Conservation (phyloP, 2,329 filamentous ascomycete species). For the Calonectria multiphialidica region DNA sequence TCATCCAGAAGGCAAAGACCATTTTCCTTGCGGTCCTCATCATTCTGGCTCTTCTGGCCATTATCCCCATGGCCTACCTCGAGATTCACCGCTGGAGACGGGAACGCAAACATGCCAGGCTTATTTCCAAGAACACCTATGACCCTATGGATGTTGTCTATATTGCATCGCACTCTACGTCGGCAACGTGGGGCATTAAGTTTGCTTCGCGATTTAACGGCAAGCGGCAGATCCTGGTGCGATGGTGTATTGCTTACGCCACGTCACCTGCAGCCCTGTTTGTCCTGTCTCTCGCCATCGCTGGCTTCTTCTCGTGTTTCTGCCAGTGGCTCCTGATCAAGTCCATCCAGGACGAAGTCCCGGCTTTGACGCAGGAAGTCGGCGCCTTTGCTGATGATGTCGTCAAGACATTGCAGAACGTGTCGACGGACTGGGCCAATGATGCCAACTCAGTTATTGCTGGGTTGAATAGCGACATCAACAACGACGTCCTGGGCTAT, state of each 20-base stretch:
- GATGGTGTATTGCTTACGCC: constrained; percentile 90
- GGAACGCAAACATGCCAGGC: constrained; percentile 76
- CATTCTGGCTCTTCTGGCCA: constrained; percentile 77
- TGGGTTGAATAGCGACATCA: constrained; percentile 81
- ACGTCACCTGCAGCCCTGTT: constrained; percentile 89
- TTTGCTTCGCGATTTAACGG: constrained; percentile 74
- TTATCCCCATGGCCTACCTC: constrained; percentile 82
- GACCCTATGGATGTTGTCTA: constrained; percentile 92
- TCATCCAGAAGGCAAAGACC: constrained; percentile 77
- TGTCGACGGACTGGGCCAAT: constrained; percentile 81
- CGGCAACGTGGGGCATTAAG: constrained; percentile 78
- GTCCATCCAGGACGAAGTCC: constrained; percentile 80
- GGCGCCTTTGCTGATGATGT: constrained; percentile 85
- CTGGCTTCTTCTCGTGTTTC: constrained; percentile 84
- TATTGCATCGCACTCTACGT: constrained; percentile 84
- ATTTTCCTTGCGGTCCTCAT: constrained; percentile 83
- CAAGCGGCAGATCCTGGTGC: constrained; percentile 77
- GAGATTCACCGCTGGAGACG: constrained; percentile 83
- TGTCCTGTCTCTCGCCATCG: constrained; percentile 83
- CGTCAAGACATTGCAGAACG: constrained; percentile 76
- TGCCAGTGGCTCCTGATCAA: constrained; percentile 86
- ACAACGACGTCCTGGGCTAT: constrained; percentile 87
- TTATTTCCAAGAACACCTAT: constrained; percentile 74
- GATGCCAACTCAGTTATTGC: constrained; percentile 81
- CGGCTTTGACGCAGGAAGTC: constrained; percentile 79